Base-by-base conservation (phyloP, 805 yeast species). In the Myxozyma kluyveri region DNA sequence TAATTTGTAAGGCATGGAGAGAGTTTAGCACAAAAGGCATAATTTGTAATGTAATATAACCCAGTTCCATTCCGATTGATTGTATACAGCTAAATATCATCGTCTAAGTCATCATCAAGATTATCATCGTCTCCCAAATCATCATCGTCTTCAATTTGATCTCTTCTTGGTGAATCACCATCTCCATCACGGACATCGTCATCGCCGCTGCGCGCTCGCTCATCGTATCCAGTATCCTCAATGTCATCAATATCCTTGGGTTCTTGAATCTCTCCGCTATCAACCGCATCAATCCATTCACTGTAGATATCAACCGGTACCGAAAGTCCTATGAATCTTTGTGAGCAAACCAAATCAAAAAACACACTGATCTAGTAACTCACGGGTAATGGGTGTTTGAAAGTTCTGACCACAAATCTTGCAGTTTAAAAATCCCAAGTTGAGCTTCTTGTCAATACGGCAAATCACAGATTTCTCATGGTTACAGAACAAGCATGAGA, bases 201-300 rank as follows among this genome's bases (percentile, higher is more conserved):
- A 24, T 61, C 64, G 32, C 59, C 64, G 21, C 51, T 43, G 48
- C 60, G 63, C 21, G 59, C 52, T 59, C 22, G 57, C 64, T n/a
- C 54, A 62, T 29, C 14, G 33, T 29, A 29, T 29, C 51, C 42
- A n/a, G 42, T 14, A 2, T 63, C 61, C 9, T 52, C 54, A 6
- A 50, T 54, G 22, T 61, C 65, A 9, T 45, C 48, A 5, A 23
- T 52, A 50, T 40, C 32, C 78, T 42, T 45, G 55, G 44, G 47
- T 47, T 24, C 63, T 38, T 33, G 54, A 53, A 72, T 84, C 88
- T 91, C 93, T 47, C 86, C 84, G 31, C 86, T 88, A 63, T 86
- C 95, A 70, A 91, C 86, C 0, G 98, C 98, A 73, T 91, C 99
- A 47, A 88, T 88, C 99, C 99, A 91, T 68, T 91, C 98, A 44